phyloP scores from a whole-genome alignment of 192 early-diverging fungal species.

The Podila minutissima region DNA sequence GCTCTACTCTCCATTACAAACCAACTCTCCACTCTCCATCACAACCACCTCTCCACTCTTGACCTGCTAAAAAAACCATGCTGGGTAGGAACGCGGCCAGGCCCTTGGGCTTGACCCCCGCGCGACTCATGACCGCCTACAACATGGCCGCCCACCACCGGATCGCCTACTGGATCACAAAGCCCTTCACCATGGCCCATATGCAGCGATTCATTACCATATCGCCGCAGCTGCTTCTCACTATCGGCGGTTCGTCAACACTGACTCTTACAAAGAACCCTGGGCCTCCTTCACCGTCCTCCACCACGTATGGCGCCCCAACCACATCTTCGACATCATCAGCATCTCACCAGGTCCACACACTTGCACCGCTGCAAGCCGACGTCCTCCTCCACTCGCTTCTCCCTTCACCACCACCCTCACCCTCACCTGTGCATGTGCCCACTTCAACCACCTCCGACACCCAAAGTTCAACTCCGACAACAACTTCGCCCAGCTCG shows the following conservation, averaged over 20 bases:
- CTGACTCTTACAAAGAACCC: neutral
- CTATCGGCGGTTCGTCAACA: neutral
- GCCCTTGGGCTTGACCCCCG: constrained; percentile 34
- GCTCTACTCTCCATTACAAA: neutral
- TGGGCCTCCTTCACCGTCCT: neutral
- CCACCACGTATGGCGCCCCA: neutral
- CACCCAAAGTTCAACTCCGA: neutral
- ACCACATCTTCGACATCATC: neutral
- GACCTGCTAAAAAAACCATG: constrained; percentile 7
- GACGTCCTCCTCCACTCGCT: neutral
- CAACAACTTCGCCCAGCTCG: constrained; percentile 1
- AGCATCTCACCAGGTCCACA: constrained; percentile 12
- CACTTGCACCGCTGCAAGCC: neutral
- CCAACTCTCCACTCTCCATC: neutral
- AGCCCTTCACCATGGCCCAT: constrained; percentile 18
- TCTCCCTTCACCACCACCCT: neutral
- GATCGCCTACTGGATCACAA: constrained; percentile 22
- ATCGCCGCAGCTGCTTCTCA: constrained; percentile 24
- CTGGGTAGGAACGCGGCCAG: constrained; percentile 41
- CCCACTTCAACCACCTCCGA: neutral
- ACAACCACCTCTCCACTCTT: neutral
- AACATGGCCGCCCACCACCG: constrained; percentile 16
- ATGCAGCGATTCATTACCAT: constrained; percentile 33
- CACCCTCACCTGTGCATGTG: neutral
- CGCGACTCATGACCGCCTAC: constrained; percentile 29